Base-by-base conservation (phyloP, 139 green algal species). In the Auxenochlorella pyrenoidosa region DNA sequence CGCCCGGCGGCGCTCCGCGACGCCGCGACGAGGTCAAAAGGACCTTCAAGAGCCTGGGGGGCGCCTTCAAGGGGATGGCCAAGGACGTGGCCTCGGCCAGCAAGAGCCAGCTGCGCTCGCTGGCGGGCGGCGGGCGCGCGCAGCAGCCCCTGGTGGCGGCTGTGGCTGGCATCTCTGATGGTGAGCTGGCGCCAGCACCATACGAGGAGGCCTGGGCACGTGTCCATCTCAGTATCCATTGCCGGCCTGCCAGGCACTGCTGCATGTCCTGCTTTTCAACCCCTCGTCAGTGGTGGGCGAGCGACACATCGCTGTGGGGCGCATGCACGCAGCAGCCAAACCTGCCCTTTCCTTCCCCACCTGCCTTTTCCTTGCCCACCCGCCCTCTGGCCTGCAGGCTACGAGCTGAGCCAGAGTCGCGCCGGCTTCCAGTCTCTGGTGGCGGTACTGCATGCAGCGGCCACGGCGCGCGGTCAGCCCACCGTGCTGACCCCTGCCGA, bases 401-500 rank as follows among this genome's bases (percentile, higher is more conserved):
- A 77, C 60, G 80, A 85, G 41, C 58, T 65, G 40, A 60, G 80
- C 60, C 80, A 75, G 59, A 34, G 6, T 19, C 40, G 63, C 5
- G 63, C 80, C 5, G 80, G 63, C 41, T 77, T 60, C 60, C n/a
- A 43, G 30, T 88, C 75, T 18, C 75, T 94, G 12, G 83, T 82
- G 24, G 85, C 66, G 28, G 87, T 93, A 58, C 79, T 94, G 82
- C 82, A 84, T 5, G 88, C 88, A 10, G 60, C 86, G 36, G 87
- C 73, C 44, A 75, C 88, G 12, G 79, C 77, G 30, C 83, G 91
- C 0, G 86, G 89, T 38, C 68, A 84, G 18, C 88, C 91, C 44
- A 76, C 79, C 32, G 89, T 95, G 86, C 92, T 97, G 78, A 90
- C 90, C 76, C 76, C 90, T 0, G 60, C 86, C 18, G 94, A 97